Base-by-base conservation (phyloP, 2,329 filamentous ascomycete species). In the Cladophialophora chaetospira region DNA sequence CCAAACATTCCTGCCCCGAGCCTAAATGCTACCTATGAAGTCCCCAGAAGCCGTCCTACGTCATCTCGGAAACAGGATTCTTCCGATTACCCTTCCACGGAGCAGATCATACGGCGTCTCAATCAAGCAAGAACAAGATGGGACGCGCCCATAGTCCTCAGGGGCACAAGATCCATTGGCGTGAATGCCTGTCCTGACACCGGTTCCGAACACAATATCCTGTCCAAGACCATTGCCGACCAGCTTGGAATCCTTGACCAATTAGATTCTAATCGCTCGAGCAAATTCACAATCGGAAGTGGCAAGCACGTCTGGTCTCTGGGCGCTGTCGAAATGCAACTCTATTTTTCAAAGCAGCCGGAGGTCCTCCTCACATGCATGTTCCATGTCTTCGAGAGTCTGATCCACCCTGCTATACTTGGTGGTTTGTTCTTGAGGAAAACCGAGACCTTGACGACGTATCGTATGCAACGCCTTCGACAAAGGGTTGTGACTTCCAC, bases 351-450 rank as follows among this genome's bases (percentile, higher is more conserved):
- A n/a, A 8, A 46, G 15, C 9, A 25, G 3, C 43, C 43, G 26
- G 21, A 46, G 17, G 26, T 46, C 6, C 10, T 46, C 15, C 2
- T 25, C 26, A 46, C 9, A 29, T 46, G 43, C 21, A 46, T 5
- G 26, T 46, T 46, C 21, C 43, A 46, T 29, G 5, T 46, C 9
- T 46, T 46, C 26, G 43, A 46, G 21, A 46, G 43, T 15, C 17
- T 46, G 21, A 46, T 46, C 9, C 43, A 21, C 2, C 43, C 5
- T 2, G 43, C 26, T 10, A 21, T 46, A 11, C 26, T 46, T 8
- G 21, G 43, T 29, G 21, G 43, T 26, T n/a, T 21, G 10, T 46
- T 46, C 19, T 21, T 5, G 13, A 46, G 43, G 26, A 2, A 26
- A 11, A 26, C 43, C 21, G 43, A 46, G 19, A 3, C n/a, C n/a